Evolutionary conservation across 2,329 filamentous ascomycete genomes (phyloP).

Genomic region (Calonectria montana): DNA sequence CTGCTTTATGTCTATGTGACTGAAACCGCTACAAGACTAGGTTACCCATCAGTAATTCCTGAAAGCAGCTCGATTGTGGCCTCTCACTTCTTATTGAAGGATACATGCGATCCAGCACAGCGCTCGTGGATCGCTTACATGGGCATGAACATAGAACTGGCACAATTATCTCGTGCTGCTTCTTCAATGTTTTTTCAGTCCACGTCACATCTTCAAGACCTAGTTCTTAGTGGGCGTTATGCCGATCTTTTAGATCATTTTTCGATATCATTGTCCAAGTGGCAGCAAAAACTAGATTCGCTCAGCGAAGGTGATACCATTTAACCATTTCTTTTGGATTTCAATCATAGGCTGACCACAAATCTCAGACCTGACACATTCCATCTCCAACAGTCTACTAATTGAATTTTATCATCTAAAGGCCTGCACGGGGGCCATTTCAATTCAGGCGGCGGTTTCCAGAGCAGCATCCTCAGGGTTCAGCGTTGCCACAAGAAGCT

Average conservation of each 20-base stretch:
- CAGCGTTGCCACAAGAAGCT: not conserved
- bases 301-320: not conserved
- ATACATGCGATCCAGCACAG: not conserved
- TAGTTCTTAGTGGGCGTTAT: not conserved
- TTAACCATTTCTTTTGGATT: not conserved
- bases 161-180: not conserved
- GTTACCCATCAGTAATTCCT: not conserved
- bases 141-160: not conserved
- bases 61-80: not conserved
- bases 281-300: not conserved
- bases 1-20: not conserved
- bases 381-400: not conserved
- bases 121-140: not conserved
- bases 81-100: not conserved
- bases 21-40: not conserved
- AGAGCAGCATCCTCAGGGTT: not conserved
- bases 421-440: not conserved
- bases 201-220: not conserved
- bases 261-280: not conserved
- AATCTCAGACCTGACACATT: not conserved
- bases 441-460: not conserved
- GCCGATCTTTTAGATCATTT: not conserved
- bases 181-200: constrained; percentile 2
- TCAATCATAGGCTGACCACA: not conserved
- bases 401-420: not conserved